phyloP scores from a whole-genome alignment of 768 basidiomycete genomes.

The Kockovaella imperatae region DNA sequence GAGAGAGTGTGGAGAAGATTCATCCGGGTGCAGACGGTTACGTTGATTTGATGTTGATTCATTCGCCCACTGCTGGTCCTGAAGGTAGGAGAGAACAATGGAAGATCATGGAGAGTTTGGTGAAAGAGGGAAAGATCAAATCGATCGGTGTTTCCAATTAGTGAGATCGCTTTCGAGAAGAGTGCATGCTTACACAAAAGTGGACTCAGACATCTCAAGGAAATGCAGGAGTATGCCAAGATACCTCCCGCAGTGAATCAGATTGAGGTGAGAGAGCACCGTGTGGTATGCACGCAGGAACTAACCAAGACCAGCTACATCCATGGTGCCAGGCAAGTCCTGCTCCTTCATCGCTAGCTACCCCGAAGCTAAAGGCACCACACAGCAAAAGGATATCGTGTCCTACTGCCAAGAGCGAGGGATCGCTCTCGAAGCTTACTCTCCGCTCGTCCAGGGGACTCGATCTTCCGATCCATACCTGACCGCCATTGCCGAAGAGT shows the following conservation, averaged over 20 bases:
- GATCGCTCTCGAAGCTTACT: constrained; percentile 40
- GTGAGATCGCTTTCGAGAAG: constrained; percentile 9
- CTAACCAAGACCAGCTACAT: constrained; percentile 16
- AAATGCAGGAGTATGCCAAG: constrained; percentile 33
- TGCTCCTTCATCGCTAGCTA: not conserved
- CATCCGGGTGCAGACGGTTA: constrained; percentile 26
- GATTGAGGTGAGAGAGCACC: constrained; percentile 25
- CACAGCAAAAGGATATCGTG: constrained; percentile 30
- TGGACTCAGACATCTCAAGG: constrained; percentile 34
- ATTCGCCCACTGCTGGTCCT: constrained; percentile 43
- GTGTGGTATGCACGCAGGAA: not conserved
- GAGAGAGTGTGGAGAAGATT: constrained; percentile 32
- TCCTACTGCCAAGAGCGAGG: constrained; percentile 29
- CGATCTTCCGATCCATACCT: constrained; percentile 32
- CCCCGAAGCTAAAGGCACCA: not conserved
- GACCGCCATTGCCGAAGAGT: constrained; percentile 30
- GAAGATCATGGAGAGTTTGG: constrained; percentile 32
- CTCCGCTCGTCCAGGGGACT: constrained; percentile 34
- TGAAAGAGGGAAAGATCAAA: constrained; percentile 33
- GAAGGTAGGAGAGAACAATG: constrained; percentile 39
- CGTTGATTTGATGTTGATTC: constrained; percentile 45
- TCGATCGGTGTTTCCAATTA: constrained; percentile 42
- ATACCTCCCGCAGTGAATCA: constrained; percentile 36
- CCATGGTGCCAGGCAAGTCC: constrained; percentile 33
- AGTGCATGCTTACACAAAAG: constrained; percentile 8